Evolutionary conservation across 1,139 yeast species (phyloP), one percentile per base, ranked within the genome.

Genomic region (Yamadazyma trypodendri): DNA sequence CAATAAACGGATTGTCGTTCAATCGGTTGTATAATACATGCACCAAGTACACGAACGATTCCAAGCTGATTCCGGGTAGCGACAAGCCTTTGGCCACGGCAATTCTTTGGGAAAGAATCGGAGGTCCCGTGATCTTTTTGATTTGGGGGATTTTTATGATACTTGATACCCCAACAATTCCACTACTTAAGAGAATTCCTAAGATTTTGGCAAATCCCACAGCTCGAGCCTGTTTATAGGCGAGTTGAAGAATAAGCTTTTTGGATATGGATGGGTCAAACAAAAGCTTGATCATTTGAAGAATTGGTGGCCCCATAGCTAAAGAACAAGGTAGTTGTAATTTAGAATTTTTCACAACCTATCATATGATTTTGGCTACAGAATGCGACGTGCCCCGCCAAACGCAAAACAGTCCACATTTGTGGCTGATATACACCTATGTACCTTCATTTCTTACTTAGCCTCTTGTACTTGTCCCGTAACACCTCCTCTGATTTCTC

Each of bases 401-500:
- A 13, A 13, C n/a, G 6, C 8, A 24, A 24, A 24, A 24, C 8
- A 11, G 10, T 21, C 7, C 23, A n/a, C 10, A 18, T 18, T 18
- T 18, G 7, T 18, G 5, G 8, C 21, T 18, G 8, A 5, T 18
- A 8, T 18, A 18, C 21, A 18, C 21, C 21, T 18, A 18, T 31
- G 4, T 6, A 6, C 14, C 15, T 24, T 24, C 4, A 24, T n/a
- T 15, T 15, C 4, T 15, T 14, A 10, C 29, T 13, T 21, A 63
- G 45, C 40, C 58, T 66, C 16, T 68, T 70, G 44, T 92, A 61
- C 61, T 86, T 85, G 30, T 77, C 76, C 56, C 84, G 86, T 54
- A 92, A 70, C 27, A 69, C 68, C 15, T 74, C 73, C 42, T 95
- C 88, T 43, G 81, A 77, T 42, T 74, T 74, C 54, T 92, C 96